Conservation (phyloP, 345 rosid genomes). For the Populus tremula region DNA sequence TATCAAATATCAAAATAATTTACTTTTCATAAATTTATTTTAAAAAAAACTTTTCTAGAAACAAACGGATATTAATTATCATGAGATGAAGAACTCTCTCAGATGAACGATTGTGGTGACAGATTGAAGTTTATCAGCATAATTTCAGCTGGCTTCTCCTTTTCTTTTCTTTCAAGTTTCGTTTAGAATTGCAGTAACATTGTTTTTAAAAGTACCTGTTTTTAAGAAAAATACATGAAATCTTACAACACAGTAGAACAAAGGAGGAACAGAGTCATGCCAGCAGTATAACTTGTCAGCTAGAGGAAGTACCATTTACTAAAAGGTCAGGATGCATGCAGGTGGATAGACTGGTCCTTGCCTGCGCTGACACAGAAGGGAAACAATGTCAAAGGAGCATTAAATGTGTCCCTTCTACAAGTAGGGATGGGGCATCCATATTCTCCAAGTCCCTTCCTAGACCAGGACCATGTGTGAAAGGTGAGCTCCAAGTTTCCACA, state of each 20-base stretch:
- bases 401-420: slow-evolving; percentile 21
- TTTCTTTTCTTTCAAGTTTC: neutral
- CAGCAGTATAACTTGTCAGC: neutral
- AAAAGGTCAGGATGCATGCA: neutral
- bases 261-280: neutral
- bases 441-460: neutral
- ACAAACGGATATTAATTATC: no score
- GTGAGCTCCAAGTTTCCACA: neutral
- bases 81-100: no score
- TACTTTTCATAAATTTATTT: no score
- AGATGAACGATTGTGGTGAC: neutral
- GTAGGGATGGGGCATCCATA: neutral
- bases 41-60: no score
- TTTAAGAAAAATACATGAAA: no score
- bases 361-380: neutral
- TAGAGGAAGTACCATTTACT: neutral
- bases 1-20: no score
- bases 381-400: neutral
- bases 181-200: no score
- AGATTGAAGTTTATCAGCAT: neutral
- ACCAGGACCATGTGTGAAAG: neutral
- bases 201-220: no score
- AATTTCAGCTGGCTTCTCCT: neutral
- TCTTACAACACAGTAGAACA: neutral
- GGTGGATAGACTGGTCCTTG: neutral